These are phyloP conservation scores for Exophiala calicioides DNA, from an alignment of 2,329 filamentous ascomycete genomes.

Conservation along the genomic window DNA sequence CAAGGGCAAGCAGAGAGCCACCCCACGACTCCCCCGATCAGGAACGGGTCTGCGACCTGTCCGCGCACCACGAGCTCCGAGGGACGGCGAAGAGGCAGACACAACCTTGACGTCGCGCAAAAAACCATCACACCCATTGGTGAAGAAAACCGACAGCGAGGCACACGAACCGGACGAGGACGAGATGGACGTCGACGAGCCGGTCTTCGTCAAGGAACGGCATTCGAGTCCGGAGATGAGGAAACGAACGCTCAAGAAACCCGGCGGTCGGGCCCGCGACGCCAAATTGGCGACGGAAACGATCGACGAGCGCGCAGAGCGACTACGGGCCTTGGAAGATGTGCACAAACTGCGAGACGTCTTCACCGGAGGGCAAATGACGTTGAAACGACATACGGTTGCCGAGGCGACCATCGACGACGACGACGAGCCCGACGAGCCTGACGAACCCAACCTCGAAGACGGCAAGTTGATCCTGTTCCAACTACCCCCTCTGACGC, in stretches of 20 bases:
- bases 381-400: neutral
- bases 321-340: slow-evolving; percentile 34
- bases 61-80: slow-evolving; percentile 16
- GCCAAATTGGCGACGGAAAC: slow-evolving; percentile 25
- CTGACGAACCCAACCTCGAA: slow-evolving; percentile 38
- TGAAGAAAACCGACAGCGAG: slow-evolving; percentile 16
- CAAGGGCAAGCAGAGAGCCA: slow-evolving; percentile 50
- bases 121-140: neutral
- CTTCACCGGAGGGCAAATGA: slow-evolving; percentile 4
- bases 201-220: slow-evolving; percentile 32
- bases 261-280: slow-evolving; percentile 23
- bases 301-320: slow-evolving; percentile 30
- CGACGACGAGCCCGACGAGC: slow-evolving; percentile 20
- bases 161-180: slow-evolving; percentile 19
- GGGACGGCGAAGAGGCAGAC: slow-evolving; percentile 14
- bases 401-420: slow-evolving; percentile 15
- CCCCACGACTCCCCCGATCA: slow-evolving; percentile 44
- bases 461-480: slow-evolving; percentile 62
- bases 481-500: slow-evolving; percentile 64
- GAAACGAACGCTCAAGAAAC: slow-evolving; percentile 44
- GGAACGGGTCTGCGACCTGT: slow-evolving; percentile 32
- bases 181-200: slow-evolving; percentile 36
- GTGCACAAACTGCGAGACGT: slow-evolving; percentile 23
- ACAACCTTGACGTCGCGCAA: slow-evolving; percentile 1
- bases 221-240: slow-evolving; percentile 42